Base-by-base conservation (phyloP, 768 basidiomycete genomes). In the Leccinum uliginosum region DNA sequence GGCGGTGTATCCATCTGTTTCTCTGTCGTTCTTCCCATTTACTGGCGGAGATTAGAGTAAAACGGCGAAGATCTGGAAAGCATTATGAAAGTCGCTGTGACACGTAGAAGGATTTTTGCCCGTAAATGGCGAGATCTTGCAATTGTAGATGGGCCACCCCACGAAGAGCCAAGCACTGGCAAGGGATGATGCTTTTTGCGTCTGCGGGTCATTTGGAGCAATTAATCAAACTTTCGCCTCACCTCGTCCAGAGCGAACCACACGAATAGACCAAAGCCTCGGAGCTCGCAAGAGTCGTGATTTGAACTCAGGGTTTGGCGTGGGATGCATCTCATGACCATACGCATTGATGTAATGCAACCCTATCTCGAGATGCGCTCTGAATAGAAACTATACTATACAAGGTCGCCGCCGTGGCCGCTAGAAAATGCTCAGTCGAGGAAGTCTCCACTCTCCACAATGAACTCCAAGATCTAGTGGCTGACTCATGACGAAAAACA, bases 241-340 rank as follows among this genome's bases (percentile, higher is more conserved):
- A 86, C 91, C 90, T 93, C 14, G 94, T 98, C 92, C 92, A 98
- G 8, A 98, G 75, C 2, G 93, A 96, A 6, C 94, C 94, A 67
- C 93, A 94, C 3, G 92, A 94, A 69, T 96, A 97, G 3, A 98
- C 84, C 27, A 98, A 75, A 3, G 88, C 75, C 60, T 89, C 83
- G 55, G 81, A 81, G 29, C 78, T 73, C 4, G 73, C 71, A 10
- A 96, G 74, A 51, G 81, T 80, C 12, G 81, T 71, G 50, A 98
- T 67, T n/a, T n/a, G 66, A 86, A 92, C 44, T 89, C 90, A 2
- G 85, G 82, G 68, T 95, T 96, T 0, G 94, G 93, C 43, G 82
- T 78, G 17, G 94, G 94, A 65, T 90, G 85, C 17, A 97, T 88
- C 73, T 96, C 92, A 73, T 87, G 87, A 10, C 92, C 92, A 64